These are phyloP conservation scores for Zymoseptoria passerinii DNA, from an alignment of 2,329 filamentous ascomycete species.

Conservation along the genomic window DNA sequence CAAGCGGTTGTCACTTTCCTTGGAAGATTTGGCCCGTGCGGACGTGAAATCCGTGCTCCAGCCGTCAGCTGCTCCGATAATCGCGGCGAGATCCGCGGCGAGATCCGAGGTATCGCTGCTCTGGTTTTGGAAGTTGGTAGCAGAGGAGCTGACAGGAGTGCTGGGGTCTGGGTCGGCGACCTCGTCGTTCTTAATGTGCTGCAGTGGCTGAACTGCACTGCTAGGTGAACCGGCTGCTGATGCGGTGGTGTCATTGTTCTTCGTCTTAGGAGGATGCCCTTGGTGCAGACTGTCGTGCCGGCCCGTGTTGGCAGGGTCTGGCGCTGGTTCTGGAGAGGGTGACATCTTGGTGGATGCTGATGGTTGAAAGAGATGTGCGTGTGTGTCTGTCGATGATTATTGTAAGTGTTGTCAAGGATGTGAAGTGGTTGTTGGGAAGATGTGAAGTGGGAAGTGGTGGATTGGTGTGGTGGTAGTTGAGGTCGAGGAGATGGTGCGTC, in stretches of 20 bases:
- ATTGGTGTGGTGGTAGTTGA: too few relatives aligned
- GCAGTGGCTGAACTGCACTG: background rate
- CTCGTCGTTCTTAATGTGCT: background rate
- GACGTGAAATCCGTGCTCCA: background rate
- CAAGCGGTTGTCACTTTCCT: background rate
- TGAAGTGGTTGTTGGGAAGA: too few relatives aligned
- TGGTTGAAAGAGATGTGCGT: too few relatives aligned
- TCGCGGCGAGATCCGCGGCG: background rate
- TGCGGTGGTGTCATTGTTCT: background rate
- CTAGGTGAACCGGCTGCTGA: background rate
- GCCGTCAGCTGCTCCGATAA: background rate
- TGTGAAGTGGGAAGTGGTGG: too few relatives aligned
- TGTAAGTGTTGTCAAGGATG: background rate
- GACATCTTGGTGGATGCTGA: background rate
- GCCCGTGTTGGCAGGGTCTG: background rate
- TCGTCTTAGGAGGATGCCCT: background rate
- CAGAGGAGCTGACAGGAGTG: background rate
- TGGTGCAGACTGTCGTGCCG: background rate
- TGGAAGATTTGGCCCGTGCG: background rate
- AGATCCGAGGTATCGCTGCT: background rate
- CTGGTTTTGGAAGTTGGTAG: background rate
- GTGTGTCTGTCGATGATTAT: background rate
- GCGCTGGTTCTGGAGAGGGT: background rate
- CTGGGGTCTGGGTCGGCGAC: background rate
- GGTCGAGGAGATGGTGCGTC: background rate